These are phyloP conservation scores for Medicago arabica DNA, from an alignment of 306 rosid species.

Conservation along the genomic window DNA sequence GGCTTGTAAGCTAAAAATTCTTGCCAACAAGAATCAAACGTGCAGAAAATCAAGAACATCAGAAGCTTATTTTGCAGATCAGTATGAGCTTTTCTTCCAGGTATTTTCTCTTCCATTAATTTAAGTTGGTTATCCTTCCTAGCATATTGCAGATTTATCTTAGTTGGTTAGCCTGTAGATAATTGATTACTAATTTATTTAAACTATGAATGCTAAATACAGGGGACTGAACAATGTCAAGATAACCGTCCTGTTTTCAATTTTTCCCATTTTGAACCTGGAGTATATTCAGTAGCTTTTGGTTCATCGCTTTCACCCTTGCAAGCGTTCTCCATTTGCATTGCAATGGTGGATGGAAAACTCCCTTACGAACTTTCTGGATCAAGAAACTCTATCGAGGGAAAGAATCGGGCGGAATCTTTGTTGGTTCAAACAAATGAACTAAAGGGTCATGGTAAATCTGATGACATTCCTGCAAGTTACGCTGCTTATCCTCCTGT, in stretches of 20 bases:
- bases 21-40: conserved; percentile 58
- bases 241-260: conserved; percentile 62
- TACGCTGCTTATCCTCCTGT: conserved; percentile 44
- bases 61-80: conserved; percentile 50
- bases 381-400: conserved; percentile 55
- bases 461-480: conserved; percentile 41
- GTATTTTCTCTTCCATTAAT: conserved; percentile 51
- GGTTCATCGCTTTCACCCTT: conserved; percentile 69
- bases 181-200: conserved; percentile 30
- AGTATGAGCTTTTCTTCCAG: conserved; percentile 75
- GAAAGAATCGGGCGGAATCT: conserved; percentile 45
- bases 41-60: conserved; percentile 51
- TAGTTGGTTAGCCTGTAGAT: conserved; percentile 27
- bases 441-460: conserved; percentile 39
- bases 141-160: not conserved
- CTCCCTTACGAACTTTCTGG: conserved; percentile 57
- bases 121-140: conserved; percentile 20
- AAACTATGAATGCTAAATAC: conserved; percentile 45
- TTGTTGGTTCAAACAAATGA: conserved; percentile 49
- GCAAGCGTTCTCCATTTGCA: conserved; percentile 93
- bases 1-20: conserved; percentile 82
- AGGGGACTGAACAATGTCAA: conserved; percentile 66
- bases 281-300: conserved; percentile 79
- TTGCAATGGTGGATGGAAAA: conserved; percentile 77
- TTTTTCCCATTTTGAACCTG: conserved; percentile 67